Conservation (phyloP, 2,329 filamentous ascomycete genomes). For the Venturia oleaginea region DNA sequence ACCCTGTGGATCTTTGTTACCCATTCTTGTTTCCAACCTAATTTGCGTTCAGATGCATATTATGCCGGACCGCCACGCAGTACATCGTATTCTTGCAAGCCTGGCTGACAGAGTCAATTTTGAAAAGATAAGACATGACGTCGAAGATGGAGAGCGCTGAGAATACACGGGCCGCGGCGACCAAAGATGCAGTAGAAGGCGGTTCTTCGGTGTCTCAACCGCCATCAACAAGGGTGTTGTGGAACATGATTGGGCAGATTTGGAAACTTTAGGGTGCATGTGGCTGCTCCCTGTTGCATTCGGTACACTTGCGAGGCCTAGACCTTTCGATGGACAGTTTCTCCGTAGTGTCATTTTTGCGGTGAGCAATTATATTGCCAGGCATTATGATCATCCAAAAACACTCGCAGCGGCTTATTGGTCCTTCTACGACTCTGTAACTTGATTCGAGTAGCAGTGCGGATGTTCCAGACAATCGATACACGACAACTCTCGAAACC, state of each 20-base stretch:
- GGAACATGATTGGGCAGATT: not conserved
- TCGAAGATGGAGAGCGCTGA: not conserved
- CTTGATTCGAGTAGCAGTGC: not conserved
- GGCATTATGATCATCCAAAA: not conserved
- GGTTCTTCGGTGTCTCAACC: not conserved
- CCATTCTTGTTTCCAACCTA: not conserved
- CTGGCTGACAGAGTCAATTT: not conserved
- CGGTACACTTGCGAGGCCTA: not conserved
- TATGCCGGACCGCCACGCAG: not conserved
- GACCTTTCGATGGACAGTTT: not conserved
- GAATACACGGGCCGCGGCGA: not conserved
- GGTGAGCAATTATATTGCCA: not conserved
- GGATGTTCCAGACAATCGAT: not conserved
- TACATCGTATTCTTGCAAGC: no score
- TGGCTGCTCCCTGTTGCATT: not conserved
- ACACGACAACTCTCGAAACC: not conserved
- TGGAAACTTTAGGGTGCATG: not conserved
- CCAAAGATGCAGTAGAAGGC: not conserved
- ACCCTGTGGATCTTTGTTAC: not conserved
- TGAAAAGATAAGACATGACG: constrained; percentile 1
- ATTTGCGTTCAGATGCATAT: not conserved
- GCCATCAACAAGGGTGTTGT: not conserved
- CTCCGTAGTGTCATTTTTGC: not conserved
- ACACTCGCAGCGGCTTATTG: not conserved
- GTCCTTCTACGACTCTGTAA: not conserved